Evolutionary conservation across 2,329 filamentous ascomycete species (phyloP).

Genomic region (Fusarium xyrophilum): DNA sequence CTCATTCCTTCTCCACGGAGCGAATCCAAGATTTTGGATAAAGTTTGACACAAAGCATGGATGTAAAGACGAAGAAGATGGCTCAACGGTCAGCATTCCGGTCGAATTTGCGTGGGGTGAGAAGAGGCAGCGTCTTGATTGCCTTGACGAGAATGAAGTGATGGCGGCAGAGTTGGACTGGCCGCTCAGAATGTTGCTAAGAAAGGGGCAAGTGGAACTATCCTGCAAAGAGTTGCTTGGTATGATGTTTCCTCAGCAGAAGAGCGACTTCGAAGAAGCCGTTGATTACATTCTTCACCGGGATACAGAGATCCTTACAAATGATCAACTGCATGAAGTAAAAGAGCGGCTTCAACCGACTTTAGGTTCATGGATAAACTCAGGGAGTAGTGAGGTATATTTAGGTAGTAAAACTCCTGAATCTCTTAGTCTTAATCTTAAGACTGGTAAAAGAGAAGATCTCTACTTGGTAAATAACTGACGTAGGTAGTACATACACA

Average conservation of each 20-base stretch:
- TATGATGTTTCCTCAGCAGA: background rate
- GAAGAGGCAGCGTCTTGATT: rapidly evolving
- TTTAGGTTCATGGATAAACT: rapidly evolving
- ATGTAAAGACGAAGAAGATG: rapidly evolving
- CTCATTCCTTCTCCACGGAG: background rate
- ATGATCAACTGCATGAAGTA: rapidly evolving
- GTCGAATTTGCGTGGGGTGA: background rate
- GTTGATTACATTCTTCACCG: background rate
- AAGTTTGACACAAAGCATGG: rapidly evolving
- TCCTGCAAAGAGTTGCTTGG: background rate
- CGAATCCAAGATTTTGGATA: background rate
- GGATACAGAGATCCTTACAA: rapidly evolving
- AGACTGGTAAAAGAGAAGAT: rapidly evolving
- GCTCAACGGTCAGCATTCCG: rapidly evolving
- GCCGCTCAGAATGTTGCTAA: rapidly evolving
- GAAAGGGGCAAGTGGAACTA: rapidly evolving
- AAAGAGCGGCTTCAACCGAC: rapidly evolving
- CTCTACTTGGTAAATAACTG: rapidly evolving
- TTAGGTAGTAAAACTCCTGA: rapidly evolving
- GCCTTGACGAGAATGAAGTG: rapidly evolving
- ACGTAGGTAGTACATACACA: too few relatives aligned
- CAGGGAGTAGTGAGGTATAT: rapidly evolving
- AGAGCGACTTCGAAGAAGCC: rapidly evolving
- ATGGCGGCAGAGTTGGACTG: rapidly evolving
- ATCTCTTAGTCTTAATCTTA: too few relatives aligned